Percentiles rank a stretch among this genome's conserved stretches.
Conservation (phyloP, 176 grass and related monocot genomes). For the Puccinellia tenuiflora region DNA sequence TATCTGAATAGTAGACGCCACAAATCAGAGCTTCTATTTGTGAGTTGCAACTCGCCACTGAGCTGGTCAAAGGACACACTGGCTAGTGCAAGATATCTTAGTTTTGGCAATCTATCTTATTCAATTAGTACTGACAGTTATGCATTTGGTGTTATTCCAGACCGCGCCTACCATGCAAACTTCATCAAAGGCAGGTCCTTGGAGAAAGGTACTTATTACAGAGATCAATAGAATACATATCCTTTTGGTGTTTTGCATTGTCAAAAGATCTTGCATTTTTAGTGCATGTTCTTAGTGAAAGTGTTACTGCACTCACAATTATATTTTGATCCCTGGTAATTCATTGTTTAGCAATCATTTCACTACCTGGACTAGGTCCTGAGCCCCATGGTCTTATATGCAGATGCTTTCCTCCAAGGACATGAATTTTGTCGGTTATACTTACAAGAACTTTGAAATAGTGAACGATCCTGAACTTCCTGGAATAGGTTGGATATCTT, state of each 20-base stretch:
- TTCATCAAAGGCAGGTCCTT: conserved; percentile 79
- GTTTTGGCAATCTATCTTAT: conserved; percentile 10
- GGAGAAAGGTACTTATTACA: conserved; percentile 65
- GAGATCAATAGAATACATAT: conserved; percentile 9
- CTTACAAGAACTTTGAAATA: conserved; percentile 57
- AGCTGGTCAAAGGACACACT: neutral
- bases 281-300: neutral
- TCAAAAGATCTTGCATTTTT: neutral
- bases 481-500: conserved; percentile 39
- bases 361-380: neutral
- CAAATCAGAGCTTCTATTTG: neutral
- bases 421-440: conserved; percentile 46
- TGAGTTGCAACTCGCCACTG: neutral
- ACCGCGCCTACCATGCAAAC: conserved; percentile 47
- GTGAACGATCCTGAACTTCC: conserved; percentile 45
- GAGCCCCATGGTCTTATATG: conserved; percentile 9
- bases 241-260: conserved; percentile 1
- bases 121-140: neutral
- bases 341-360: conserved; percentile 1
- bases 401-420: conserved; percentile 60
- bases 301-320: neutral
- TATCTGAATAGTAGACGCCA: neutral
- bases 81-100: conserved; percentile 4
- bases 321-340: neutral
- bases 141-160: conserved; percentile 38